Evolutionary conservation across 2,329 filamentous ascomycete genomes (phyloP), one percentile per base, ranked within the genome.

Genomic region (Hymenoscyphus fructigenus): DNA sequence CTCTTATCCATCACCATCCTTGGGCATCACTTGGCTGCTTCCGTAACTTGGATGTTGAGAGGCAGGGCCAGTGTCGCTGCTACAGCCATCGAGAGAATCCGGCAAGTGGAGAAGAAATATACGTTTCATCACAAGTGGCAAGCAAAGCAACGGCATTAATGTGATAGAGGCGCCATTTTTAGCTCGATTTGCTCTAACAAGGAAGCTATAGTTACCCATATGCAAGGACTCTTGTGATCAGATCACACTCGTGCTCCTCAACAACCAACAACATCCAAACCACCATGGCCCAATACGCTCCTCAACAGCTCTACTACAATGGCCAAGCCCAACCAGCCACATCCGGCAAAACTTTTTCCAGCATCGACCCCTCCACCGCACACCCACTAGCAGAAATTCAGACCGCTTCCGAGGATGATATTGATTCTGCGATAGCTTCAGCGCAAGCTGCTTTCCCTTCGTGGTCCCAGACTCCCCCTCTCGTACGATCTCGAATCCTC

Each of bases 381-480:
- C 80, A 84, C 67, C 83, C 88, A 5, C 77, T 94, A 60, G 90
- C 90, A 68, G 86, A 88, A 70, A 87, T 96, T 74, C 86, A 91
- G 78, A 82, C 85, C 38, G 90, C 91, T 20, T 88, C 91, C 0
- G 77, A 81, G 26, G 75, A 82, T 64, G 87, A 92, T 73, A 82
- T 95, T 75, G 86, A 95, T 75, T 83, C 86, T 17, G 91, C 92
- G 56, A 83, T 96, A 68, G 78, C 83, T 62, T 88, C 91, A 50
- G 92, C 91, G 50, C 81, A 87, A 64, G 80, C 81, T 38, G 92
- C 91, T 0, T 96, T 96, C 76, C 82, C 85, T 2, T 79, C 82
- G 44, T 96, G 92, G 92, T 92, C 91, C 1, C 81, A 84, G 64
- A 95, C 89, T 14, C 86, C 92, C 1, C 83, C 90, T n/a, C 82